Evolutionary conservation across 2,329 filamentous ascomycete species (phyloP), one percentile per base, ranked within the genome.

Genomic region (Orbilia blumenaviensis): DNA sequence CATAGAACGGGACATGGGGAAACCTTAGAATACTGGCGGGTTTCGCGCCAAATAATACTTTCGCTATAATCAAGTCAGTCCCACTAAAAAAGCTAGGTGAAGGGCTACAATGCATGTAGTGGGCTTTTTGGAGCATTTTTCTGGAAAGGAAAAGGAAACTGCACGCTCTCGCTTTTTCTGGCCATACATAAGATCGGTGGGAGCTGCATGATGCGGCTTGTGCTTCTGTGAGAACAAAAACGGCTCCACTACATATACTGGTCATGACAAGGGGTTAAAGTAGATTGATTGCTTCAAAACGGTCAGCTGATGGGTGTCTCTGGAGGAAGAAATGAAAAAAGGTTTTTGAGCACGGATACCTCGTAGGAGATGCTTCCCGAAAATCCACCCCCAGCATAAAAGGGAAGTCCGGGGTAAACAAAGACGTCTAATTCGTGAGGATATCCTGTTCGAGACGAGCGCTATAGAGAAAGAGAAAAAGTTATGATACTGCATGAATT

Each of bases 131-230:
- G 9, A 34, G 56, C 41, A 56, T 56, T 27, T 56, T 56, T 61
- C 56, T 61, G 52, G 66, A 62, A 41, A 62, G 44, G 41, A 67
- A 67, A 67, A 32, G 50, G 25, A 44, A 52, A 50, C 29, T 46
- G 25, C 25, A 60, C 42, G 42, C 44, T 44, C 52, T 68, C 64
- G 36, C 63, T 58, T 68, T 68, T 23, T 36, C 34, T 34, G 32
- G 38, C 66, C 56, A 29, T 61, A 61, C 23, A 29, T 42, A 44
- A 63, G 66, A 71, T 71, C 66, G 34, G 66, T 62, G 41, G 52
- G 52, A 29, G 29, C 44, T 71, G 66, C 66, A 71, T 71, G 46
- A 71, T 63, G 66, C 66, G 66, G 66, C 66, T 58, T 62, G 56
- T 64, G 34, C 46, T 54, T 36, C 16, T 36, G 29, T 23, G 9